Percentiles rank a stretch among this genome's conserved stretches.
phyloP scores from a whole-genome alignment of 1,284 basidiomycete species.

The Cystobasidiaceae sp. region DNA sequence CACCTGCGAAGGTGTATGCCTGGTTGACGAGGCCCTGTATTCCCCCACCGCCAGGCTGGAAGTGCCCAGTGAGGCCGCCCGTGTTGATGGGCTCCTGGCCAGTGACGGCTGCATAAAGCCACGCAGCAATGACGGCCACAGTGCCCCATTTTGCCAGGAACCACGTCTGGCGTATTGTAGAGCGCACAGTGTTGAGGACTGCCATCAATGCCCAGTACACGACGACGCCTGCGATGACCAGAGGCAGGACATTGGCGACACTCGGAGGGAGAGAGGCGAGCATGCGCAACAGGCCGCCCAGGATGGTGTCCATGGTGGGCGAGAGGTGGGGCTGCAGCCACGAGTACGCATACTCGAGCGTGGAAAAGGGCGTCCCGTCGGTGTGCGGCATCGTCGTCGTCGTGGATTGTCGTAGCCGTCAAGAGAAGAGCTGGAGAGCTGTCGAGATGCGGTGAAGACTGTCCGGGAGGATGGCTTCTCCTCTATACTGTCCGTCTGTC shows the following conservation, averaged over 20 bases:
- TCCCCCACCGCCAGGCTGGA: not conserved
- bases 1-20: not conserved
- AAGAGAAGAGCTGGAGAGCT: too few relatives aligned
- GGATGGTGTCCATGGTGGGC: constrained; percentile 1
- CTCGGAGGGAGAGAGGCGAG: constrained; percentile 20
- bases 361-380: constrained; percentile 13
- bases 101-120: not conserved
- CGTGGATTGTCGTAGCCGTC: not conserved
- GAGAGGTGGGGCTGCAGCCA: constrained; percentile 20
- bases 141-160: constrained; percentile 23
- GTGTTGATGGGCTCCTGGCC: constrained; percentile 10
- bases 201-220: constrained; percentile 17
- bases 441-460: too few relatives aligned
- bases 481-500: too few relatives aligned
- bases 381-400: not conserved
- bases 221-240: constrained; percentile 12
- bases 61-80: not conserved
- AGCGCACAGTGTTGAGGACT: constrained; percentile 2
- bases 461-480: too few relatives aligned
- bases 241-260: constrained; percentile 25
- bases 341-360: constrained; percentile 7
- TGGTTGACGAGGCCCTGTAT: constrained; percentile 6
- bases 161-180: constrained; percentile 16
- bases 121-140: constrained; percentile 8
- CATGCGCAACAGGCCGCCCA: not conserved